Conservation (phyloP, 257 asterid genomes). For the Gynochthodes officinalis region DNA sequence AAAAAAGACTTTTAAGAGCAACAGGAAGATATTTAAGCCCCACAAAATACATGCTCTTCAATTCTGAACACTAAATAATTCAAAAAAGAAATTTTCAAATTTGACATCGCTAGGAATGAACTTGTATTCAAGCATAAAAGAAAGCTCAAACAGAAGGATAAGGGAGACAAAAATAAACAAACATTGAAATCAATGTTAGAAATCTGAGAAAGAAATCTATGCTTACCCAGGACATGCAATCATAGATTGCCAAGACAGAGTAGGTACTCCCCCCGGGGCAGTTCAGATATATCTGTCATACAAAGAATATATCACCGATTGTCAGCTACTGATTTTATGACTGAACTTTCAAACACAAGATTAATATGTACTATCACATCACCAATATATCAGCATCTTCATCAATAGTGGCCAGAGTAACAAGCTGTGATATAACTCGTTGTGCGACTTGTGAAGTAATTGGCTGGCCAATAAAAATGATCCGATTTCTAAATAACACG, state of each 20-base stretch:
- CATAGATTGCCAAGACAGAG: conserved; percentile 88
- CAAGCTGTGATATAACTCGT: conserved; percentile 89
- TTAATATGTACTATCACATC: conserved; percentile 14
- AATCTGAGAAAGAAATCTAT: not conserved
- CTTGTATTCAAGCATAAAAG: not conserved
- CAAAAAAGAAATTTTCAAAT: conserved; percentile 12
- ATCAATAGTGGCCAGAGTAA: conserved; percentile 91
- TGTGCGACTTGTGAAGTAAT: conserved; percentile 83
- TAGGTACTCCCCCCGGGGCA: conserved; percentile 97
- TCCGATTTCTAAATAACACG: conserved; percentile 86
- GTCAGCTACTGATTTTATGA: conserved; percentile 10
- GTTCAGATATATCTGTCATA: conserved; percentile 73
- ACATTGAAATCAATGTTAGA: not conserved
- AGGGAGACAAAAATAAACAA: not conserved
- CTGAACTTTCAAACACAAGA: conserved; percentile 1
- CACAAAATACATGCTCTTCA: conserved; percentile 15
- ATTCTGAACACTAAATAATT: not conserved
- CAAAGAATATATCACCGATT: conserved; percentile 11
- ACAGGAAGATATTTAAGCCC: not conserved
- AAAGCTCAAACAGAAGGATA: not conserved
- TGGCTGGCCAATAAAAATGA: conserved; percentile 87
- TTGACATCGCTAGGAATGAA: not conserved
- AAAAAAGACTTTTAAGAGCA: not conserved
- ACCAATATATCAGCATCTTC: conserved; percentile 93
- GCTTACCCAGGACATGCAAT: conserved; percentile 99